A percentile compares a stretch with the other conserved stretches of the same genome.
Evolutionary conservation across 2,329 filamentous ascomycete genomes (phyloP).

Genomic region (Epichloe sibirici): DNA sequence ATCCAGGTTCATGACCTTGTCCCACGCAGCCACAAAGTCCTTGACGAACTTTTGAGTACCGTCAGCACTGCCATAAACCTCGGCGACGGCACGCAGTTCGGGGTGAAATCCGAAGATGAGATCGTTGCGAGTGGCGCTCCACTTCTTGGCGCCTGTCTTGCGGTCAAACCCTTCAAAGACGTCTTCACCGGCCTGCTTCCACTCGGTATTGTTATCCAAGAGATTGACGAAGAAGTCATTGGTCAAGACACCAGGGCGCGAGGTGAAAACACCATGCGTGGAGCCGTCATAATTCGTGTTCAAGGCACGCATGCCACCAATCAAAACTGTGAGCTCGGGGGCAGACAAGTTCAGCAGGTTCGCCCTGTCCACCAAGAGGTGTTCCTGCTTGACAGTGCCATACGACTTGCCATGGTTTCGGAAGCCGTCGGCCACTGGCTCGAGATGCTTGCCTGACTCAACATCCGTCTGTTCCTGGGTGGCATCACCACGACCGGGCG

Average conservation of each 20-base stretch:
- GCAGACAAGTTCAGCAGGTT: conserved; percentile 57
- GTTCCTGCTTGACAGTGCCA: conserved; percentile 49
- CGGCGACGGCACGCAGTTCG: conserved; percentile 57
- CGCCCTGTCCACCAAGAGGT: conserved; percentile 60
- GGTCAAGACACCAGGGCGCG: conserved; percentile 53
- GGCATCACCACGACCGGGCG: conserved; percentile 60
- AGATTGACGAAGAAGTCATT: conserved; percentile 79
- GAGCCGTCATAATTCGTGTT: conserved; percentile 63
- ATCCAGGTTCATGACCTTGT: conserved; percentile 64
- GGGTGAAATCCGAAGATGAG: conserved; percentile 63
- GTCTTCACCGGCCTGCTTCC: conserved; percentile 42
- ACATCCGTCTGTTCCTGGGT: conserved; percentile 60
- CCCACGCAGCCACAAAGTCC: conserved; percentile 61
- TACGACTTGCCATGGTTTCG: conserved; percentile 61
- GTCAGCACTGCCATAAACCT: conserved; percentile 55
- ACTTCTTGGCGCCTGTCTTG: conserved; percentile 53
- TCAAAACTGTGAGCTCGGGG: conserved; percentile 57
- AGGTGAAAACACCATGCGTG: conserved; percentile 54
- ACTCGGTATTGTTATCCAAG: conserved; percentile 52
- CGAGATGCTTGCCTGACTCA: conserved; percentile 49
- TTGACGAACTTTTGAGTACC: conserved; percentile 51
- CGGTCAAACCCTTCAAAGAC: conserved; percentile 52
- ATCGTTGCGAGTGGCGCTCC: conserved; percentile 56
- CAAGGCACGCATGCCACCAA: conserved; percentile 60
- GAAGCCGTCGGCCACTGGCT: conserved; percentile 65